Evolutionary conservation across 495 filamentous ascomycete genomes (phyloP).

Genomic region (Penicillium fimorum): DNA sequence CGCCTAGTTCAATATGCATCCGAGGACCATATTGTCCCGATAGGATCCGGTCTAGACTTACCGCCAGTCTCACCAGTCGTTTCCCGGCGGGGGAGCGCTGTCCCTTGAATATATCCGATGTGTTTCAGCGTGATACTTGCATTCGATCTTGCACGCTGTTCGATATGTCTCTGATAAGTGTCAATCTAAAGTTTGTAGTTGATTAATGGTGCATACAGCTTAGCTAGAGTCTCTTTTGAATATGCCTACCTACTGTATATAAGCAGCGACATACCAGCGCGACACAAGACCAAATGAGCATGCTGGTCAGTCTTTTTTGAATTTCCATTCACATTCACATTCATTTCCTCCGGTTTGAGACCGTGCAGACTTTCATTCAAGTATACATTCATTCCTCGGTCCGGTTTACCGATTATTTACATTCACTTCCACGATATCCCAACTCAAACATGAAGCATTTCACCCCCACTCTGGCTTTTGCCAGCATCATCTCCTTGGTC

Average conservation of each 20-base stretch:
- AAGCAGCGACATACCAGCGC: conserved; percentile 5
- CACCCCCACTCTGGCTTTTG: conserved; percentile 37
- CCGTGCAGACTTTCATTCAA: conserved; percentile 30
- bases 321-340: conserved; percentile 19
- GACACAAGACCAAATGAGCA: conserved; percentile 9
- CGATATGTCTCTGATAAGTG: not conserved
- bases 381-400: conserved; percentile 27
- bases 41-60: conserved; percentile 1
- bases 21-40: not conserved
- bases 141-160: conserved; percentile 10
- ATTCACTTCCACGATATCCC: conserved; percentile 20
- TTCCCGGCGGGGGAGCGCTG: conserved; percentile 9
- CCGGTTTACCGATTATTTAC: conserved; percentile 35
- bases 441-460: conserved; percentile 38
- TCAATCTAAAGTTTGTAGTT: conserved; percentile 19
- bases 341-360: conserved; percentile 40
- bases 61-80: conserved; percentile 18
- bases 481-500: conserved; percentile 51
- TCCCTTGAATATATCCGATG: conserved; percentile 8
- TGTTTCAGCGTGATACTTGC: conserved; percentile 21
- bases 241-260: conserved; percentile 11
- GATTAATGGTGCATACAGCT: conserved; percentile 13
- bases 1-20: not conserved
- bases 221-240: not conserved
- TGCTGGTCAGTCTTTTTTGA: conserved; percentile 21